These are phyloP conservation scores for Chondrus crispus DNA, from an alignment of 23 red algal genomes.

Conservation along the genomic window DNA sequence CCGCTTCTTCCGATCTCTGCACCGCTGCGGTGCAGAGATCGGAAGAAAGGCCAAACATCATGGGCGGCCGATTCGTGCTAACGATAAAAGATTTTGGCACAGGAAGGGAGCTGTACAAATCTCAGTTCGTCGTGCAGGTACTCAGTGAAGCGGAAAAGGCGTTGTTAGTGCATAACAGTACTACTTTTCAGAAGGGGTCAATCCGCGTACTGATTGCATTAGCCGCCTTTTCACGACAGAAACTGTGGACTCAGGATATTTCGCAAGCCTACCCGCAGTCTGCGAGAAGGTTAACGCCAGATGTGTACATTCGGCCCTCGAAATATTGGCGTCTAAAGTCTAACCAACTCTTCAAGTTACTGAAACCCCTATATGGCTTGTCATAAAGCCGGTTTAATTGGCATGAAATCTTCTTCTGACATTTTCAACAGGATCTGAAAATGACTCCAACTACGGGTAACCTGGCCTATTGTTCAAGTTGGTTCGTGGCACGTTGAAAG, in stretches of 20 bases:
- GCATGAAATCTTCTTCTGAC: not conserved
- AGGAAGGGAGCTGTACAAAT: slow-evolving; percentile 11
- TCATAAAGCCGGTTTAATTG: slow-evolving; percentile 3
- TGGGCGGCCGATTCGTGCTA: not conserved
- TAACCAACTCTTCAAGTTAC: slow-evolving; percentile 1
- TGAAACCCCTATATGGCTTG: slow-evolving; percentile 20
- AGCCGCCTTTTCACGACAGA: not conserved
- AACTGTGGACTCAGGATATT: not conserved
- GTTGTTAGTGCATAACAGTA: not conserved
- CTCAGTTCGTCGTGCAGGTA: slow-evolving; percentile 5
- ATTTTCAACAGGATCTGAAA: not conserved
- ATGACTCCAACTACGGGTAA: not conserved
- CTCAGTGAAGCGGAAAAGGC: not conserved
- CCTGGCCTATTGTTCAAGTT: not conserved
- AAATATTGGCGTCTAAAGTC: not conserved
- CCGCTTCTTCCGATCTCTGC: too few relatives aligned
- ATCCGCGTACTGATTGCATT: not conserved
- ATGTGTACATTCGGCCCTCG: not conserved
- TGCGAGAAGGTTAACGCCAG: not conserved
- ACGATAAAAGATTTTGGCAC: slow-evolving; percentile 14
- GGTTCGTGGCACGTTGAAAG: not conserved
- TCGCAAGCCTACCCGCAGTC: not conserved
- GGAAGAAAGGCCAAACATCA: too few relatives aligned
- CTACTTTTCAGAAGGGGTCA: not conserved
- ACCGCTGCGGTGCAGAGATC: too few relatives aligned